Evolutionary conservation across 2,329 filamentous ascomycete species (phyloP).

Genomic region (Colletotrichum sp.): DNA sequence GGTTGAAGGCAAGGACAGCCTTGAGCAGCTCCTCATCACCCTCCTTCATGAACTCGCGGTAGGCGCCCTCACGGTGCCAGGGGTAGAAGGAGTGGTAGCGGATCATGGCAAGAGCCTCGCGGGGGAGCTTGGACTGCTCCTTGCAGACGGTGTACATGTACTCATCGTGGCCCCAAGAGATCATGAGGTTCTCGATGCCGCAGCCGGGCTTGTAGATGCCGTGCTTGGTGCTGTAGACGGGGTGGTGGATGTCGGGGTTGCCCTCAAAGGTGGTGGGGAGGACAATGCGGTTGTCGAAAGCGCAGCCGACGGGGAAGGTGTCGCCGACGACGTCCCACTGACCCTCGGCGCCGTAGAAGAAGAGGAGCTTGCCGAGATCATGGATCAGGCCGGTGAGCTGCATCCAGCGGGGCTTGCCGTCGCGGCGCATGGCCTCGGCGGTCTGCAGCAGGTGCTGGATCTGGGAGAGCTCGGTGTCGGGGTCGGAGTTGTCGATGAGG

Average conservation of each 20-base stretch:
- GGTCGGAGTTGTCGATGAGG: conserved; percentile 89
- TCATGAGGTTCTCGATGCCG: conserved; percentile 86
- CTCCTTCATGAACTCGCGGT: conserved; percentile 81
- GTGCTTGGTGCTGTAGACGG: conserved; percentile 75
- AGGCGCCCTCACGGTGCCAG: conserved; percentile 85
- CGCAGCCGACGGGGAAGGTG: conserved; percentile 80
- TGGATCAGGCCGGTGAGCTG: conserved; percentile 79
- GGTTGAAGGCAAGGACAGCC: conserved; percentile 86
- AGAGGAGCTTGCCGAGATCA: conserved; percentile 80
- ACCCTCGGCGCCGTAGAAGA: conserved; percentile 81
- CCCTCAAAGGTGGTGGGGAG: conserved; percentile 77
- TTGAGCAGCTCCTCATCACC: conserved; percentile 81
- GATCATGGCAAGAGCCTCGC: conserved; percentile 90
- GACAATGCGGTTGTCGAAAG: conserved; percentile 78
- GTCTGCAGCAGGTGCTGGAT: conserved; percentile 90
- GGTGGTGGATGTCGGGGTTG: conserved; percentile 77
- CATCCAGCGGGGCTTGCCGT: conserved; percentile 85
- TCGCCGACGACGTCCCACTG: conserved; percentile 95
- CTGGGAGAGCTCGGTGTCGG: conserved; percentile 85
- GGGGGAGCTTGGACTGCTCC: conserved; percentile 78
- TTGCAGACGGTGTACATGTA: conserved; percentile 88
- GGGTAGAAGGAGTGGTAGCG: conserved; percentile 93
- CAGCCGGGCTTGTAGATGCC: conserved; percentile 84
- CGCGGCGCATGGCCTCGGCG: conserved; percentile 86
- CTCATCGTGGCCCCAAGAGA: conserved; percentile 90